Evolutionary conservation across 495 filamentous ascomycete genomes (phyloP).

Genomic region (Talaromyces wortmannii): DNA sequence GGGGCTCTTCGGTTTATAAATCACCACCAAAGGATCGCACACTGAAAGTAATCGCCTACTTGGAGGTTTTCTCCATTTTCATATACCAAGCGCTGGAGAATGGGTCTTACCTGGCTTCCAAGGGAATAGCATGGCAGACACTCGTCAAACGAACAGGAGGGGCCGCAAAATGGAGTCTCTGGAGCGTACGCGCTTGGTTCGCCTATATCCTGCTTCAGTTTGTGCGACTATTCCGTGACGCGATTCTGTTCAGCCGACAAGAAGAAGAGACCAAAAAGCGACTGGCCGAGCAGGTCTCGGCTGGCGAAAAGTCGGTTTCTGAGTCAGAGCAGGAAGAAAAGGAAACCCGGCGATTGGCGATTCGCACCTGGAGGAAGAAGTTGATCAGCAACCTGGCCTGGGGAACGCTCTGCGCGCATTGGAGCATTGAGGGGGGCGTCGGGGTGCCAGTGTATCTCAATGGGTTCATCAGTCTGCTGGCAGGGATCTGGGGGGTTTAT

Average conservation of each 20-base stretch:
- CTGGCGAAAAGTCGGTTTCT: conserved; percentile 18
- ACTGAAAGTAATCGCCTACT: conserved; percentile 46
- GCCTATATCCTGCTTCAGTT: conserved; percentile 72
- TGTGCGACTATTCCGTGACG: conserved; percentile 50
- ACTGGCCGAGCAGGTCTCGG: conserved; percentile 13
- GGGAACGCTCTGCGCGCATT: conserved; percentile 67
- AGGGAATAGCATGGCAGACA: conserved; percentile 38
- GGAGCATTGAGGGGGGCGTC: conserved; percentile 69
- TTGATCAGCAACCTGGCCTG: conserved; percentile 47
- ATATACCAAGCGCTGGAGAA: conserved; percentile 80
- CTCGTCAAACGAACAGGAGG: conserved; percentile 53
- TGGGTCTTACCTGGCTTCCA: conserved; percentile 64
- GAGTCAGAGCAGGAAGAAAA: conserved; percentile 25
- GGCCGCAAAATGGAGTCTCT: conserved; percentile 51
- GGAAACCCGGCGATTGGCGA: conserved; percentile 30
- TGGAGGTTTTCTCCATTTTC: conserved; percentile 62
- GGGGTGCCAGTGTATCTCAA: conserved; percentile 60
- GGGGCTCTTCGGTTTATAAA: conserved; percentile 51
- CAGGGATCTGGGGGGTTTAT: conserved; percentile 31
- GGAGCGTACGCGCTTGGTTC: conserved; percentile 77
- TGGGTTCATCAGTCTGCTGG: conserved; percentile 59
- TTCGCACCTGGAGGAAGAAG: conserved; percentile 36
- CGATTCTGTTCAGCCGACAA: conserved; percentile 26
- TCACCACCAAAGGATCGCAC: conserved; percentile 39
- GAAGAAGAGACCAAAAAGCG: conserved; percentile 14